A percentile compares a stretch with the other conserved stretches of the same genome.
These are phyloP conservation scores for Bipolaris cookei DNA, from an alignment of 2,329 filamentous ascomycete species.

Conservation along the genomic window DNA sequence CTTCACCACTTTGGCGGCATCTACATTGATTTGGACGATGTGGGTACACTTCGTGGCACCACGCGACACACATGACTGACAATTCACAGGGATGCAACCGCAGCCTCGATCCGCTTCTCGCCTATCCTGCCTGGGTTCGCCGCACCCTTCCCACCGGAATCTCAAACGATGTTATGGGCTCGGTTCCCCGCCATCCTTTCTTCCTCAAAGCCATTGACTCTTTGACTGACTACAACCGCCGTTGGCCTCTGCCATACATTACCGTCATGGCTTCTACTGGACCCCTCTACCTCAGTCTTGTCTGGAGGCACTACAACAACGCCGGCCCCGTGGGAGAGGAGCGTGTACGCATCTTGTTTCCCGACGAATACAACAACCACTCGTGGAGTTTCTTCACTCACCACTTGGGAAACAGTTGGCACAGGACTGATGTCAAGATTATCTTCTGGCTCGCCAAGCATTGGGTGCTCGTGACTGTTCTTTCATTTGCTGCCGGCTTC, in stretches of 20 bases:
- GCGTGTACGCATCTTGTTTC: slow-evolving; percentile 72
- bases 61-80: slow-evolving; percentile 7
- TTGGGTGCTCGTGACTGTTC: slow-evolving; percentile 62
- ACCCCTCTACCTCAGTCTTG: slow-evolving; percentile 75
- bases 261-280: slow-evolving; percentile 82
- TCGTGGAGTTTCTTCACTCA: slow-evolving; percentile 76
- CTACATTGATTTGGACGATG: slow-evolving; percentile 80
- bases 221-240: slow-evolving; percentile 70
- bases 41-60: slow-evolving; percentile 39
- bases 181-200: slow-evolving; percentile 74
- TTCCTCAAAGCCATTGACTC: slow-evolving; percentile 72
- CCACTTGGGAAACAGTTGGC: slow-evolving; percentile 70
- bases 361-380: slow-evolving; percentile 71
- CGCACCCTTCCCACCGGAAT: slow-evolving; percentile 78
- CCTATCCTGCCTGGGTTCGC: slow-evolving; percentile 73
- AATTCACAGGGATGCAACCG: slow-evolving; percentile 67
- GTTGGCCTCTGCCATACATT: slow-evolving; percentile 74
- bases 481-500: slow-evolving; percentile 61
- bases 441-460: slow-evolving; percentile 68
- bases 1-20: slow-evolving; percentile 78
- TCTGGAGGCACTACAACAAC: slow-evolving; percentile 76
- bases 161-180: slow-evolving; percentile 80
- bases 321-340: slow-evolving; percentile 56
- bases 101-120: slow-evolving; percentile 70
- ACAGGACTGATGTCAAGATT: slow-evolving; percentile 66